Base-by-base conservation (phyloP, 192 early-diverging fungal species). In the Rhizoclosmatium sp. region DNA sequence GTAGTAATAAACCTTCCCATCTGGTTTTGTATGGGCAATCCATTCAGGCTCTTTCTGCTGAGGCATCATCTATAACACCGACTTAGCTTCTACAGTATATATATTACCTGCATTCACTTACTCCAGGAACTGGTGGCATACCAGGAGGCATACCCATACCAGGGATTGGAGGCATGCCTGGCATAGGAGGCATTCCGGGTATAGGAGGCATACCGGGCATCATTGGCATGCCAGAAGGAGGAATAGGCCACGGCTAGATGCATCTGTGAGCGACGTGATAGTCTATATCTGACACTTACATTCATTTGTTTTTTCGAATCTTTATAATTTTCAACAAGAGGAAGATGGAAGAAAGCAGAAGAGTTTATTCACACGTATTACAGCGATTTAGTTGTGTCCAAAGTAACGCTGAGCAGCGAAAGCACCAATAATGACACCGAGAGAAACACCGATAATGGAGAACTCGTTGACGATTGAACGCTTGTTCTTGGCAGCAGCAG, bases 1-100 rank as follows among this genome's bases (percentile, higher is more conserved):
- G 83, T 87, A 95, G 82, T 93, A 98, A 84, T 99, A 98, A 9
- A 84, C 89, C 60, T 93, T 91, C 2, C 96, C 97, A 54, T 95
- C 94, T n/a, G 89, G 87, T 47, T 92, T 89, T 5, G 88, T 92
- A 74, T 93, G 91, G 65, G 93, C 90, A 1, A 85, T 91, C 96
- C 96, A 98, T 16, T 76, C 56, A 23, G 71, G 61, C 67, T 76
- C 70, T 54, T n/a, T 59, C 21, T 14, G 10, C 0, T 47, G 46
- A 65, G 67, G 44, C 67, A 16, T 12, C 62, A 9, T 41, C 16
- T 65, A 31, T 10, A 31, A 65, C 9, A 65, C 10, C 31, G 62
- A 56, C 31, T 31, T 31, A 31, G 31, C 31, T 31, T 31, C 31
- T 31, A 31, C 31, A 0, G 31, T 31, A 31, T 31, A 0, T 31